phyloP scores from a whole-genome alignment of 176 grass and related monocot genomes.

The Triticum dicoccoides region DNA sequence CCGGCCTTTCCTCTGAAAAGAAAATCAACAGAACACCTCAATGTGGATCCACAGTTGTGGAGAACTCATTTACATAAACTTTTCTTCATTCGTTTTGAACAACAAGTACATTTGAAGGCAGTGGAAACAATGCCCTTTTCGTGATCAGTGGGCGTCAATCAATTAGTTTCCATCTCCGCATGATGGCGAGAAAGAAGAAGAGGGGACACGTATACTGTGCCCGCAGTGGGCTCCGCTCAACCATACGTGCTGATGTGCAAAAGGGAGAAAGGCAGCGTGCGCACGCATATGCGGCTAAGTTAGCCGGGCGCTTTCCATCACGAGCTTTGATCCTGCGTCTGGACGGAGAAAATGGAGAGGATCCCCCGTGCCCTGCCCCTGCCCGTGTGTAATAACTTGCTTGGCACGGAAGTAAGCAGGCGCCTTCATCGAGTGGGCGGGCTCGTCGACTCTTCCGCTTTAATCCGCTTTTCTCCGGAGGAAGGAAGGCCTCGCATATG shows the following conservation, averaged over 20 bases:
- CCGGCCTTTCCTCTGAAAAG: too few species aligned
- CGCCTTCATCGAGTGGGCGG: not conserved
- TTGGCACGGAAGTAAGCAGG: slow-evolving; percentile 39
- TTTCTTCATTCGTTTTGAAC: too few species aligned
- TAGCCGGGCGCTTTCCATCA: slow-evolving; percentile 37
- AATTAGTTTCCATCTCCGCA: not conserved
- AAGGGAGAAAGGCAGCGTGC: not conserved
- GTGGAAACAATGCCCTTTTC: not conserved
- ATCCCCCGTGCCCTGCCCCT: not conserved
- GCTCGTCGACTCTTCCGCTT: not conserved
- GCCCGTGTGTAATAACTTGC: not conserved
- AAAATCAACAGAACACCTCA: too few species aligned
- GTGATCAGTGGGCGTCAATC: slow-evolving; percentile 3
- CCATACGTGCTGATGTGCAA: not conserved
- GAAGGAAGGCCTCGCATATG: not conserved
- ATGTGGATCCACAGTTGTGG: too few species aligned
- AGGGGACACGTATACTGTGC: not conserved
- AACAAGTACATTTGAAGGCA: not conserved
- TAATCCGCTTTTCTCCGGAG: slow-evolving; percentile 14
- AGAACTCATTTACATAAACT: too few species aligned
- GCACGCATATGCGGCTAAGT: not conserved
- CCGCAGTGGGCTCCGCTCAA: not conserved
- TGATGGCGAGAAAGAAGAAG: not conserved
- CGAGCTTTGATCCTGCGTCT: not conserved
- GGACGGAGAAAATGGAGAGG: not conserved